Evolutionary conservation across 2,329 filamentous ascomycete species (phyloP).

Genomic region (Sclerotinia spermophila): DNA sequence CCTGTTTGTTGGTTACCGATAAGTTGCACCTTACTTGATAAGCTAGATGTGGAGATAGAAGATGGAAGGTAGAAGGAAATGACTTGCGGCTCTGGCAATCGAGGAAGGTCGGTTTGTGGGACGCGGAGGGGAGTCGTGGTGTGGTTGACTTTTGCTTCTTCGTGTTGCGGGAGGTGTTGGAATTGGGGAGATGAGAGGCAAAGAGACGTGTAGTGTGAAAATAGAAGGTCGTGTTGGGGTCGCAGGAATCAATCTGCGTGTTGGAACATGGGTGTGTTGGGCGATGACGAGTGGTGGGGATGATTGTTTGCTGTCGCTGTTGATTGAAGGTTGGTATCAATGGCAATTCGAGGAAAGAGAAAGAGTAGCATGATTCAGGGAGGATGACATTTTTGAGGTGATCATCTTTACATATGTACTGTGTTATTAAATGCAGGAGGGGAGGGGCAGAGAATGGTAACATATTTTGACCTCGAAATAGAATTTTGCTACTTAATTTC

Average conservation of each 20-base stretch:
- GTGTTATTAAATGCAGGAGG: neutral
- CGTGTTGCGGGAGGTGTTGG: slow-evolving; percentile 10
- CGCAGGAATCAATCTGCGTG: neutral
- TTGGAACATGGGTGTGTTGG: neutral
- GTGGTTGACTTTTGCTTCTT: neutral
- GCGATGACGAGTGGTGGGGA: neutral
- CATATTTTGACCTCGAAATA: neutral
- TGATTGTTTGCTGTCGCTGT: neutral
- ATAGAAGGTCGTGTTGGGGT: slow-evolving; percentile 10
- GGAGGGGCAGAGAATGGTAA: neutral
- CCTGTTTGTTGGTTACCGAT: slow-evolving; percentile 5
- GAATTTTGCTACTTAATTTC: neutral
- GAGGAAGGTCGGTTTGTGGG: neutral
- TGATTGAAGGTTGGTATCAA: neutral
- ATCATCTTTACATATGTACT: neutral
- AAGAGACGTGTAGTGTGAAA: neutral
- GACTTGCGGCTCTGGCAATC: slow-evolving; percentile 7
- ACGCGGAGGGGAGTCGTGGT: slow-evolving; percentile 2
- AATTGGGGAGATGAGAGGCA: neutral
- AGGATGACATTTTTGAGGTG: neutral
- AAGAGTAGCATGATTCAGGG: neutral
- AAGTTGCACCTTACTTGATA: neutral
- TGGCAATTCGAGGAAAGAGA: neutral
- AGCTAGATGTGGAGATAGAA: neutral
- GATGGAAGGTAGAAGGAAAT: neutral